Base-by-base conservation (phyloP, 1,284 basidiomycete genomes). In the Chalciporus sp. region DNA sequence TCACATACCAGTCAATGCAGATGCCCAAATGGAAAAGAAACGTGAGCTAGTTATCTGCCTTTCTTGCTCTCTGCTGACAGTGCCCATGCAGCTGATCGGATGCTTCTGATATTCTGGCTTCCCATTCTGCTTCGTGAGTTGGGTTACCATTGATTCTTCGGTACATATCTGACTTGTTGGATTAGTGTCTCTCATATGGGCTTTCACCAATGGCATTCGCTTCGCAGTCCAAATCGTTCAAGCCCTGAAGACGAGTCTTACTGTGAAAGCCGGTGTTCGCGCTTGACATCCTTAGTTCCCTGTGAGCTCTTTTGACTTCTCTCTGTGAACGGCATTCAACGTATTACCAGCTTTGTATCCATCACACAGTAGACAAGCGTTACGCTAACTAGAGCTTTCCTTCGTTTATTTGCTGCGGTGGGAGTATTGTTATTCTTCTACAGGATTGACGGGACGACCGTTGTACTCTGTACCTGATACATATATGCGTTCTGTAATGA, bases 41-140 rank as follows among this genome's bases (percentile, higher is more conserved):
- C 84, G 90, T 92, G 69, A 71, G 86, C 76, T 60, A 17, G 31
- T 42, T 47, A 42, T 28, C 44, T n/a, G 43, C 28, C 7, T 39
- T 9, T 2, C 35, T 4, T 23, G 7, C 0, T 5, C 6, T 31
- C 14, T 48, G 7, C 17, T 68, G 28, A 65, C 49, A 19, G 9
- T 17, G 19, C 10, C 42, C 37, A 10, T 61, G 23, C 64, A 92
- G 94, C 92, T 72, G 94, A 98, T 71, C 86, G 86, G 45, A 97
- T 98, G 95, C 82, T 98, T 46, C 73, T 95, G 48, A 74, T 92
- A 53, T 97, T 98, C 80, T 98, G 95, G 95, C 81, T 97, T 61
- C 95, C 95, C 3, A 92, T 95, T 59, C 77, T 97, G 29, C 71
- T 93, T 59, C 72, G 90, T 91, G 63, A 76, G 88, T 85, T 1